These are phyloP conservation scores for Aureobasidium melanogenum DNA, from an alignment of 2,329 filamentous ascomycete genomes.

Conservation along the genomic window DNA sequence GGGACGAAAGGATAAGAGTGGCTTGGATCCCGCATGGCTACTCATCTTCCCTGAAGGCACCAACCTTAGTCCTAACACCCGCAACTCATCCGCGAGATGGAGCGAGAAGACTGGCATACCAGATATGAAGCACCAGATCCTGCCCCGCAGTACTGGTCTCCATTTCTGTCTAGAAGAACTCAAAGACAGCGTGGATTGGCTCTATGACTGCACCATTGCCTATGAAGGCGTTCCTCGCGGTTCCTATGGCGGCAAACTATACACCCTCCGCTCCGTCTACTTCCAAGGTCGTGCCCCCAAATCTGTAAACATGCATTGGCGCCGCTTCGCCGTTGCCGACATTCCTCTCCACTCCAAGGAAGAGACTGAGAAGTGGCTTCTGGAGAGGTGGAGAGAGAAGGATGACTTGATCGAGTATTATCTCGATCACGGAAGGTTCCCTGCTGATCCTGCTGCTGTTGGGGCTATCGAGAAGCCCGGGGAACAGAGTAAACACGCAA, in stretches of 20 bases:
- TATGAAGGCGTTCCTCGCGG: slow-evolving; percentile 86
- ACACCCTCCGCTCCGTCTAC: slow-evolving; percentile 77
- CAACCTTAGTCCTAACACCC: slow-evolving; percentile 67
- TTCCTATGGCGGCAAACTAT: slow-evolving; percentile 76
- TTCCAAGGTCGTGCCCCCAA: slow-evolving; percentile 83
- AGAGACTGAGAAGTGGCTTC: slow-evolving; percentile 72
- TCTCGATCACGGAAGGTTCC: slow-evolving; percentile 66
- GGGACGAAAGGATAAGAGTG: slow-evolving; percentile 20
- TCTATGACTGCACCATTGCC: slow-evolving; percentile 90
- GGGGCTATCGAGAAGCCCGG: slow-evolving; percentile 6
- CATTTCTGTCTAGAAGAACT: slow-evolving; percentile 73
- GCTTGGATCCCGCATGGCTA: slow-evolving; percentile 68
- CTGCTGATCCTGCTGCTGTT: slow-evolving; percentile 47
- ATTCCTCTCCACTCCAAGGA: slow-evolving; percentile 69
- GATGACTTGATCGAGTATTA: slow-evolving; percentile 79
- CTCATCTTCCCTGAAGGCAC: slow-evolving; percentile 83
- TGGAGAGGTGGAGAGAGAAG: slow-evolving; percentile 82
- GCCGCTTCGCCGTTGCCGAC: slow-evolving; percentile 67
- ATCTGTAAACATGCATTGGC: slow-evolving; percentile 95
- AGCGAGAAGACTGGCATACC: slow-evolving; percentile 63
- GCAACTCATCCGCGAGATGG: slow-evolving; percentile 62
- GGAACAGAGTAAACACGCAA: slow-evolving; percentile 28
- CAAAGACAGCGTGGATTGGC: slow-evolving; percentile 63
- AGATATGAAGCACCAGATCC: slow-evolving; percentile 61
- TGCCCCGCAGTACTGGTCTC: slow-evolving; percentile 73